Evolutionary conservation across 2,329 filamentous ascomycete genomes (phyloP).

Genomic region (Ceratocystis papillata): DNA sequence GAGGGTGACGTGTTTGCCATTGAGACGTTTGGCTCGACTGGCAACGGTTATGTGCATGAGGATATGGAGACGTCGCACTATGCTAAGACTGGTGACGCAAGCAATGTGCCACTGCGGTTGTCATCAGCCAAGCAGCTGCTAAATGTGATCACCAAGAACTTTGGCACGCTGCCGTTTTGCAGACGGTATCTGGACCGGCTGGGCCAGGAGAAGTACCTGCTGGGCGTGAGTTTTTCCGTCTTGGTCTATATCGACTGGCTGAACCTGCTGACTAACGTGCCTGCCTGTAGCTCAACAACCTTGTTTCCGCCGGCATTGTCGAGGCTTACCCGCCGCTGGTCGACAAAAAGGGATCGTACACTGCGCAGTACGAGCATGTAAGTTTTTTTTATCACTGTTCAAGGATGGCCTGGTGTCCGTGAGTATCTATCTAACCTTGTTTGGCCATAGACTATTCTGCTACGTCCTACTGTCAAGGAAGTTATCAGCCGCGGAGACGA

Average conservation of each 20-base stretch:
- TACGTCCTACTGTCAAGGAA: slow-evolving; percentile 65
- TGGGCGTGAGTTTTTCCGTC: slow-evolving; percentile 50
- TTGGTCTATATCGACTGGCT: neutral
- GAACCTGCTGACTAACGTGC: neutral
- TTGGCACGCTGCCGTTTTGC: slow-evolving; percentile 75
- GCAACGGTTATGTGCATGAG: slow-evolving; percentile 63
- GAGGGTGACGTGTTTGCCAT: slow-evolving; percentile 74
- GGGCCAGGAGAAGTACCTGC: slow-evolving; percentile 79
- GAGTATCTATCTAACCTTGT: slow-evolving; percentile 5
- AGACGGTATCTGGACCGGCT: slow-evolving; percentile 73
- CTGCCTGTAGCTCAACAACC: slow-evolving; percentile 55
- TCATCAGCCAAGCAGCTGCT: slow-evolving; percentile 68
- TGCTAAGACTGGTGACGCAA: slow-evolving; percentile 55
- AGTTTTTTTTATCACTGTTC: slow-evolving; percentile 32
- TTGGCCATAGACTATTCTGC: slow-evolving; percentile 50
- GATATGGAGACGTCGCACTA: slow-evolving; percentile 78
- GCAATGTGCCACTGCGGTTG: slow-evolving; percentile 48
- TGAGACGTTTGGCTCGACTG: slow-evolving; percentile 72
- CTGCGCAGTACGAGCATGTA: slow-evolving; percentile 81
- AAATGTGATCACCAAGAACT: slow-evolving; percentile 81
- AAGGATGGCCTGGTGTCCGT: neutral
- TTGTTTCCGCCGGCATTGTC: slow-evolving; percentile 67
- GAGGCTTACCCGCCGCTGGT: slow-evolving; percentile 73
- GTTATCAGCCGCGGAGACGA: slow-evolving; percentile 69
- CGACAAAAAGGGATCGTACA: slow-evolving; percentile 79